Conservation (phyloP, 257 asterid genomes). For the Lavandula angustifolia region DNA sequence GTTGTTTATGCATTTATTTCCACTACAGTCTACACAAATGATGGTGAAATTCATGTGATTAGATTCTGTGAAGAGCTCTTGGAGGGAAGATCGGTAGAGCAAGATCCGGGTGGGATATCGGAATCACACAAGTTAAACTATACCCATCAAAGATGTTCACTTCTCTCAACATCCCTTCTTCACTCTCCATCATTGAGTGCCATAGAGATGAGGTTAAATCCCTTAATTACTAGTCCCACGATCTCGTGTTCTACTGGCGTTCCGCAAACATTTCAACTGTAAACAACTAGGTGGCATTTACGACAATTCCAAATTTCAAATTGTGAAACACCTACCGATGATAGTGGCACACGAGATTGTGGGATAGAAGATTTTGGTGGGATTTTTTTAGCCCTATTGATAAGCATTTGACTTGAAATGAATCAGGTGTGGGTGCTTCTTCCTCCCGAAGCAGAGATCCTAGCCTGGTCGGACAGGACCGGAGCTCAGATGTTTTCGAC, state of each 20-base stretch:
- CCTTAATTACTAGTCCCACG: background rate
- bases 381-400: too few species aligned
- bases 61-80: conserved; percentile 80
- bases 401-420: background rate
- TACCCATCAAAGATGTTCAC: conserved; percentile 57
- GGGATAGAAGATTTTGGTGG: too few species aligned
- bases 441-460: conserved; percentile 72
- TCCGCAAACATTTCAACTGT: too few species aligned
- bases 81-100: conserved; percentile 88
- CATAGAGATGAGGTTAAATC: conserved; percentile 81
- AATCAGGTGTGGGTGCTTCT: conserved; percentile 68
- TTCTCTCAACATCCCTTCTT: conserved; percentile 56
- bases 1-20: too few species aligned
- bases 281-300: too few species aligned
- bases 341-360: too few species aligned
- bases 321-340: too few species aligned
- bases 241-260: too few species aligned
- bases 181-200: conserved; percentile 67
- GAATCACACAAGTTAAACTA: conserved; percentile 55
- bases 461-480: conserved; percentile 73
- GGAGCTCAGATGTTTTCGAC: conserved; percentile 84
- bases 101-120: conserved; percentile 81
- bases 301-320: too few species aligned
- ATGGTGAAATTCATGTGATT: background rate
- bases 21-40: too few species aligned